These are phyloP conservation scores for Apophysomyces trapeziformis DNA, from an alignment of 371 early-diverging fungal genomes.

Conservation along the genomic window DNA sequence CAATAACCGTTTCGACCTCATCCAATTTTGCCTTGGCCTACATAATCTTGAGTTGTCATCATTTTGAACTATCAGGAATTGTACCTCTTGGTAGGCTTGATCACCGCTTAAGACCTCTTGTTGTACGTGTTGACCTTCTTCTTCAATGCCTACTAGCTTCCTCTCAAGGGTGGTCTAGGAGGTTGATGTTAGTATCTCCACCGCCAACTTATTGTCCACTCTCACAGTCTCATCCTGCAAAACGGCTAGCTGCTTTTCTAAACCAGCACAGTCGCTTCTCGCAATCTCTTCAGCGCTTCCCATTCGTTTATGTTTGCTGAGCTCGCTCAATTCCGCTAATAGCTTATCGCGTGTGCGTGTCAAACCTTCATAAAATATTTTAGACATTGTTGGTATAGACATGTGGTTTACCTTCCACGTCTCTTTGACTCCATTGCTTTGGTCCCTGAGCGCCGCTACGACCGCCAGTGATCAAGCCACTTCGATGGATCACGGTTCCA, in stretches of 20 bases:
- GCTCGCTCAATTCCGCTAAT: conserved; percentile 69
- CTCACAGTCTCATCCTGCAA: conserved; percentile 65
- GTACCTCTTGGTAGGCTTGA: conserved; percentile 2
- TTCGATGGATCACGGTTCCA: conserved; percentile 94
- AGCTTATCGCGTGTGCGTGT: conserved; percentile 72
- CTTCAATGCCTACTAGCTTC: conserved; percentile 50
- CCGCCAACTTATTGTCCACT: not conserved
- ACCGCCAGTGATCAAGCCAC: conserved; percentile 95
- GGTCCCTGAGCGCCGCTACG: conserved; percentile 46
- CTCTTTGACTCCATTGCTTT: conserved; percentile 88
- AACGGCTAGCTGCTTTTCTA: conserved; percentile 62
- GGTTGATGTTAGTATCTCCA: not conserved
- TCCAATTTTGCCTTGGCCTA: conserved; percentile 32
- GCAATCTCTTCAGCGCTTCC: conserved; percentile 68
- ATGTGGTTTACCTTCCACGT: conserved; percentile 61
- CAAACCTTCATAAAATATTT: conserved; percentile 39
- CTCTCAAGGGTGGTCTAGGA: conserved; percentile 41
- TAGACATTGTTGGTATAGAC: not conserved
- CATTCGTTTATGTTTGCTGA: conserved; percentile 74
- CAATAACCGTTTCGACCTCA: conserved; percentile 42
- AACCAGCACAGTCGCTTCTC: conserved; percentile 61
- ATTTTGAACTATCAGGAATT: not conserved
- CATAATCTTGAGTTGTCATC: conserved; percentile 14
- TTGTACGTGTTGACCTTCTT: conserved; percentile 20
- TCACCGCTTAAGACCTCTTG: not conserved